Conservation (phyloP, 139 green algal species). For the Eudorina sp. region DNA sequence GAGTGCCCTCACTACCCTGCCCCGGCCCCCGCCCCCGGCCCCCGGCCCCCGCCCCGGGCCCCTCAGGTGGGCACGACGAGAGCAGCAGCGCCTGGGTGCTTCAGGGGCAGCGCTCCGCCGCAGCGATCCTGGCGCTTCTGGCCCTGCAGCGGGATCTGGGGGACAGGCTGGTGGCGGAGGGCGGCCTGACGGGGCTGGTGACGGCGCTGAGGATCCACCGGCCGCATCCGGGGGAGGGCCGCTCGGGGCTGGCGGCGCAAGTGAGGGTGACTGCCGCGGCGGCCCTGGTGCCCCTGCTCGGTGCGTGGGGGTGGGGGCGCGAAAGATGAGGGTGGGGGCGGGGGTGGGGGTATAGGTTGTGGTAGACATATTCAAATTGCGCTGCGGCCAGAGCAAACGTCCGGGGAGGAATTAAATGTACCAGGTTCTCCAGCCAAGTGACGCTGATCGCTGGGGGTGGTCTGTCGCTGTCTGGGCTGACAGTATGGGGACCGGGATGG, state of each 20-base stretch:
- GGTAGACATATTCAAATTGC: not conserved
- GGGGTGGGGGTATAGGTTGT: not conserved
- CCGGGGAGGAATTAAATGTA: not conserved
- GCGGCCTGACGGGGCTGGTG: not conserved
- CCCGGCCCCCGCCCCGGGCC: not conserved
- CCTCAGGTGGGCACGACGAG: not conserved
- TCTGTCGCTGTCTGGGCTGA: not conserved
- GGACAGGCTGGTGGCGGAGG: not conserved
- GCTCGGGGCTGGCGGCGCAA: not conserved
- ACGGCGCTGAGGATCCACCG: not conserved
- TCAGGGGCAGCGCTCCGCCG: slow-evolving; percentile 5
- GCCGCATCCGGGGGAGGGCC: no score
- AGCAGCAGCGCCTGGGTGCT: not conserved
- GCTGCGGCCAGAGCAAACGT: not conserved
- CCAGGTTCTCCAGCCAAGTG: not conserved
- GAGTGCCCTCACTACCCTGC: not conserved
- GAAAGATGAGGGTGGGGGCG: not conserved
- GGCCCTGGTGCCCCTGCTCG: slow-evolving; percentile 31
- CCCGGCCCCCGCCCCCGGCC: not conserved
- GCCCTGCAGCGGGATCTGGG: not conserved
- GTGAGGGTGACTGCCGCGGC: slow-evolving; percentile 21
- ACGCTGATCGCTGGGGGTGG: not conserved
- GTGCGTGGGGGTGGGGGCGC: not conserved
- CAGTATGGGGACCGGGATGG: no score
- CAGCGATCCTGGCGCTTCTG: not conserved